phyloP scores from a whole-genome alignment of 805 yeast species.

The Saturnispora besseyi region DNA sequence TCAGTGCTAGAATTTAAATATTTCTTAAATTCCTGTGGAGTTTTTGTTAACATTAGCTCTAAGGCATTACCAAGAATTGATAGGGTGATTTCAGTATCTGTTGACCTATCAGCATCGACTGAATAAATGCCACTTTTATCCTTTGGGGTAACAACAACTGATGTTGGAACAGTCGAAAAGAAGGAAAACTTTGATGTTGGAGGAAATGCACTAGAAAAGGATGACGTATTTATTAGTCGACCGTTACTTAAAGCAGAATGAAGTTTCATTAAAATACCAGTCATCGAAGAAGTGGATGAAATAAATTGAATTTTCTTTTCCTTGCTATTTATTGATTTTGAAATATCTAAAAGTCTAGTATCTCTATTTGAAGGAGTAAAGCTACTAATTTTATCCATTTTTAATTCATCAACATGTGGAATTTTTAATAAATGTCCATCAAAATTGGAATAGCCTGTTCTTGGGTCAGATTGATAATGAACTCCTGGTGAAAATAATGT shows the following conservation, averaged over 20 bases:
- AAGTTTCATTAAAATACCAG: slow-evolving; percentile 62
- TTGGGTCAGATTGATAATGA: slow-evolving; percentile 68
- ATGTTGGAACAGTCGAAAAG: slow-evolving; percentile 44
- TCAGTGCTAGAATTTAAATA: slow-evolving; percentile 19
- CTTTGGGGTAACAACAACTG: slow-evolving; percentile 46
- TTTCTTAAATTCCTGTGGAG: slow-evolving; percentile 40
- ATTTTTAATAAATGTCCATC: slow-evolving; percentile 49
- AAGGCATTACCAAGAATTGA: slow-evolving; percentile 70
- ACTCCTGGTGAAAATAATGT: slow-evolving; percentile 77
- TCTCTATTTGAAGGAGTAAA: slow-evolving; percentile 70
- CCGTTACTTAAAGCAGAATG: slow-evolving; percentile 61
- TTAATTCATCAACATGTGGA: slow-evolving; percentile 55
- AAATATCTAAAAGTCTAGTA: slow-evolving; percentile 37
- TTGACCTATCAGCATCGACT: slow-evolving; percentile 60
- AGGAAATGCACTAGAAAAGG: slow-evolving; percentile 38
- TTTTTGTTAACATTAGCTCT: slow-evolving; percentile 65
- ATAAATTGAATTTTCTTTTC: slow-evolving; percentile 34
- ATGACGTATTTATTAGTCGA: slow-evolving; percentile 41
- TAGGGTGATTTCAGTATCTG: slow-evolving; percentile 58
- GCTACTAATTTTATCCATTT: slow-evolving; percentile 43
- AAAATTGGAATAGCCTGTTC: slow-evolving; percentile 68
- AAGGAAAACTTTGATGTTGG: slow-evolving; percentile 28
- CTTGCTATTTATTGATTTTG: slow-evolving; percentile 21
- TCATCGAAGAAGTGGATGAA: slow-evolving; percentile 87
- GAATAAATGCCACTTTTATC: slow-evolving; percentile 35